These are phyloP conservation scores for Globisporangium spinosum DNA, from an alignment of 352 stramenopile genomes.

Conservation along the genomic window DNA sequence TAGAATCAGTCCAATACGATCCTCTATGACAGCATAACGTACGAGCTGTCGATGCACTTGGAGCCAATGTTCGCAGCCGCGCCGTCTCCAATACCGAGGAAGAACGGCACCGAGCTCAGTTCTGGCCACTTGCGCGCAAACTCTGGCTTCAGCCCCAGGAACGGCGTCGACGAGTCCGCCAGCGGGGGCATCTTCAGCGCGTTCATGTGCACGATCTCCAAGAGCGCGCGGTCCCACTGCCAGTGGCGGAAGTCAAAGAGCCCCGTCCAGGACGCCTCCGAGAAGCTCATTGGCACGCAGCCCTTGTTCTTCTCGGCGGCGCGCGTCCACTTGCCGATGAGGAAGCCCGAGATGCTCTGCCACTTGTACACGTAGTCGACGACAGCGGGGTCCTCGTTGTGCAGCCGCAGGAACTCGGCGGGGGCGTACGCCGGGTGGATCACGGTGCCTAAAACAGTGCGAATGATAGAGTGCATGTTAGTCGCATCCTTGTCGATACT, in stretches of 20 bases:
- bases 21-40: background rate
- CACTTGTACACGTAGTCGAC: constrained; percentile 70
- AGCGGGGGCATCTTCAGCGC: constrained; percentile 63
- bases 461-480: background rate
- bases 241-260: constrained; percentile 88
- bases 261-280: constrained; percentile 94
- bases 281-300: constrained; percentile 87
- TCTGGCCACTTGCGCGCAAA: constrained; percentile 79
- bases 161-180: constrained; percentile 62
- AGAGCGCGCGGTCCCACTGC: constrained; percentile 79
- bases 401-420: constrained; percentile 82
- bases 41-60: constrained; percentile 85
- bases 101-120: constrained; percentile 64
- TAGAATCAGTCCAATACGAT: background rate
- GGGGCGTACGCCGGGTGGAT: constrained; percentile 90
- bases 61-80: constrained; percentile 93
- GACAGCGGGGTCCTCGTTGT: constrained; percentile 41
- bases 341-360: constrained; percentile 88
- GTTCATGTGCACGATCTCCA: constrained; percentile 75
- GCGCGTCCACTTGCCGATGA: constrained; percentile 86
- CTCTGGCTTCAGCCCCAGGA: constrained; percentile 43
- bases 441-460: constrained; percentile 38
- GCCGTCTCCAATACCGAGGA: constrained; percentile 90
- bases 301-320: constrained; percentile 20
- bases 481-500: background rate